Evolutionary conservation across 495 filamentous ascomycete species (phyloP).

Genomic region (Annulohypoxylon moriforme): DNA sequence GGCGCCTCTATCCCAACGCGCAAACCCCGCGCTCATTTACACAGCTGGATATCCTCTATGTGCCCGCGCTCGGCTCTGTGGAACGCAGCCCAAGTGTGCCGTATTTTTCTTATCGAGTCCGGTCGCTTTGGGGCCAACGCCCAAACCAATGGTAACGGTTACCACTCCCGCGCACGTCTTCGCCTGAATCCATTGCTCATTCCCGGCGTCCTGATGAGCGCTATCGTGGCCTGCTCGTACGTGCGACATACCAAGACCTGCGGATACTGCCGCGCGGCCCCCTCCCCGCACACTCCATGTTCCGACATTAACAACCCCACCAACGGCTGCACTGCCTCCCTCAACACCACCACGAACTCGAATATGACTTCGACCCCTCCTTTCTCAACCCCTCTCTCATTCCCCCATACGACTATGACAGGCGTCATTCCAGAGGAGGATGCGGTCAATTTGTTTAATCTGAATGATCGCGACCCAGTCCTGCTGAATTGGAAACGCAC

Average conservation of each 20-base stretch:
- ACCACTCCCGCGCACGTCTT: conserved; percentile 10
- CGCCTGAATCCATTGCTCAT: conserved; percentile 47
- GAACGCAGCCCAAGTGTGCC: conserved; percentile 46
- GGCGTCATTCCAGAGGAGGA: not conserved
- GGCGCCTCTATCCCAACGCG: conserved; percentile 38
- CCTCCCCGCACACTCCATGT: not conserved
- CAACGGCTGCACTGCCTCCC: not conserved
- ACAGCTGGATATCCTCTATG: conserved; percentile 39
- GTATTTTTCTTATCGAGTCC: conserved; percentile 37
- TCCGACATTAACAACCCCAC: not conserved
- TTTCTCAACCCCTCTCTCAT: not conserved
- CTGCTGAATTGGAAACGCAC: conserved; percentile 37
- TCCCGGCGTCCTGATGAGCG: conserved; percentile 48
- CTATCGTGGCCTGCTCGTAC: conserved; percentile 48
- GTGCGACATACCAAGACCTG: conserved; percentile 41
- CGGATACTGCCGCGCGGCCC: conserved; percentile 29
- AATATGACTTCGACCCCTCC: not conserved
- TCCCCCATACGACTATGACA: not conserved
- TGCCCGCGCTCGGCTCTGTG: conserved; percentile 41
- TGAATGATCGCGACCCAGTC: conserved; percentile 24
- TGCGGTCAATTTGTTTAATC: conserved; percentile 40
- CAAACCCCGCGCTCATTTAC: conserved; percentile 40
- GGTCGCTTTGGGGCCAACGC: not conserved
- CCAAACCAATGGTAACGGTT: not conserved
- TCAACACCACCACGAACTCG: not conserved